phyloP scores from a whole-genome alignment of 805 yeast genomes.

The Gaillardinia entomophila region DNA sequence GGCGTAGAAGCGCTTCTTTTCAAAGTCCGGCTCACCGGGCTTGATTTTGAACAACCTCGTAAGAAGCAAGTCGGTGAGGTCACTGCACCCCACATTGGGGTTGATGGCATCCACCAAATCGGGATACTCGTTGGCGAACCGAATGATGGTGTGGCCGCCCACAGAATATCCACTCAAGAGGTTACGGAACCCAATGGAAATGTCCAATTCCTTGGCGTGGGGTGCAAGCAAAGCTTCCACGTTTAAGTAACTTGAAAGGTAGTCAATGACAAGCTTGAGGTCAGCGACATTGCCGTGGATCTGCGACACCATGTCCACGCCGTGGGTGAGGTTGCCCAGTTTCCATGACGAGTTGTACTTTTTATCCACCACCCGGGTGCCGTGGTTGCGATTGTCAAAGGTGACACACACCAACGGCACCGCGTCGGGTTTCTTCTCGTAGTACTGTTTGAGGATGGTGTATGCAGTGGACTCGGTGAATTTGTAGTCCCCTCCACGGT shows the following conservation, averaged over 20 bases:
- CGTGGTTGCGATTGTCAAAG: constrained; percentile 54
- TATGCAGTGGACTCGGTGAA: constrained; percentile 37
- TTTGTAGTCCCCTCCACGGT: constrained; percentile 34
- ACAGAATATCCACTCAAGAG: constrained; percentile 47
- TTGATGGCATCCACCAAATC: constrained; percentile 33
- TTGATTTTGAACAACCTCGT: constrained; percentile 27
- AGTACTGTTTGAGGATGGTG: constrained; percentile 22
- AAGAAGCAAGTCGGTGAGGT: constrained; percentile 39
- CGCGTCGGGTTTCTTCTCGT: constrained; percentile 9
- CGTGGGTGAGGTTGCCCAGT: constrained; percentile 45
- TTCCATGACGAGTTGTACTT: constrained; percentile 40
- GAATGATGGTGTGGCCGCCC: constrained; percentile 54
- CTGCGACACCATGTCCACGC: constrained; percentile 41
- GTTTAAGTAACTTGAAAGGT: constrained; percentile 36
- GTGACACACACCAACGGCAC: constrained; percentile 42
- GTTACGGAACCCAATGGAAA: constrained; percentile 24
- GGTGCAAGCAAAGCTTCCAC: constrained; percentile 21
- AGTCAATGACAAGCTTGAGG: constrained; percentile 36
- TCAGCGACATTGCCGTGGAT: constrained; percentile 46
- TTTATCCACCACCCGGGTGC: constrained; percentile 35
- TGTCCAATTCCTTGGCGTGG: constrained; percentile 7
- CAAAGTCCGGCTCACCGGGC: constrained; percentile 9
- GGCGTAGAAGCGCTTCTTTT: constrained; percentile 25
- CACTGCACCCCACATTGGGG: constrained; percentile 49
- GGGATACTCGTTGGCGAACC: constrained; percentile 35